Evolutionary conservation across 139 green algal genomes (phyloP), one percentile per base, ranked within the genome.

Genomic region (Edaphochlamys debaryana): DNA sequence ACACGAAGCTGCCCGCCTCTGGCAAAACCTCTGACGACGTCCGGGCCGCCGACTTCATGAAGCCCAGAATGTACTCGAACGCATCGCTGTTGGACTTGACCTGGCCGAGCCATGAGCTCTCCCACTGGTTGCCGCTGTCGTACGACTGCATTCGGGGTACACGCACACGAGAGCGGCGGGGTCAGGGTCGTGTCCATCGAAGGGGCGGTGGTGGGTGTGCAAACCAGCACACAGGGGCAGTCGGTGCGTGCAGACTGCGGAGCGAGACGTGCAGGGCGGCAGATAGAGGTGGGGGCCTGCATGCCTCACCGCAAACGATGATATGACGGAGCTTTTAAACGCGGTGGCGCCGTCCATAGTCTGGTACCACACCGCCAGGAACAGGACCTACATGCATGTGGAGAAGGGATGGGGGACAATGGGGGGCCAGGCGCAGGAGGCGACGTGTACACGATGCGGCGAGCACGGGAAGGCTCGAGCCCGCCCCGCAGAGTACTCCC

Each of bases 241-340:
- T 54, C 11, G 11, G 48, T 54, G 15, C 11, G 11, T 54, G 48
- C 11, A 11, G 48, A 54, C 48, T 54, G 48, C 48, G 48, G 48
- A 11, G 15, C 48, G 15, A 54, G 48, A 54, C 48, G 48, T 11
- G 48, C 48, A 19, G 50, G 6, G 50, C 50, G n/a, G 2, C 6
- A 58, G 50, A 58, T 19, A 58, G 7, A 58, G 23, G 7, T 15
- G 15, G 48, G 48, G 48, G 15, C 15, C 11, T 54, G 48, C 48
- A 15, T 54, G 48, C 48, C 48, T 54, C 29, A 77, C 69, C 42
- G 2, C 30, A n/a, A 77, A 77, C 8, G 45, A 77, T 5, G 3
- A 37, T 7, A 62, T 41, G 13, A 77, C 69, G 45, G 22, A 60
- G 69, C 45, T 77, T 29, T 77, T 77, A 45, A 77, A 77, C 29